Evolutionary conservation across 2,329 filamentous ascomycete species (phyloP).

Genomic region (Alternaria sp.): DNA sequence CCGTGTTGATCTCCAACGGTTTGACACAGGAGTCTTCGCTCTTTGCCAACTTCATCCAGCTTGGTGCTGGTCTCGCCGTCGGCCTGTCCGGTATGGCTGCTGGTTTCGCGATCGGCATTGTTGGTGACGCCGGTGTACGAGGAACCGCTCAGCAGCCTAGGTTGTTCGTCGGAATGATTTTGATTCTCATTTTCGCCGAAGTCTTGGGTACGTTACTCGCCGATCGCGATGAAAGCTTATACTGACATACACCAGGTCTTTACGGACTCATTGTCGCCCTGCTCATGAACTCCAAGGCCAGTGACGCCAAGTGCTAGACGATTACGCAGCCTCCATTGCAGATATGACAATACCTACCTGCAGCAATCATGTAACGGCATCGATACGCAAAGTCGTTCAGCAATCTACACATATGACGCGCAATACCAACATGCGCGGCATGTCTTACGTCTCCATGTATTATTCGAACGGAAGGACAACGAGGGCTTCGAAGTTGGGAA

Average conservation of each 20-base stretch:
- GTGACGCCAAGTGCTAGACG: conserved; percentile 31
- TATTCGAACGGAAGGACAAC: conserved; percentile 23
- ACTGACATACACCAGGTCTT: conserved; percentile 71
- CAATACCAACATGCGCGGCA: conserved; percentile 32
- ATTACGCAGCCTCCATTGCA: conserved; percentile 32
- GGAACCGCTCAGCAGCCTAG: conserved; percentile 85
- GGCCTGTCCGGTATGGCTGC: conserved; percentile 92
- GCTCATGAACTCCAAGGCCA: conserved; percentile 96
- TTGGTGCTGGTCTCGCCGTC: conserved; percentile 62
- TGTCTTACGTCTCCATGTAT: conserved; percentile 51
- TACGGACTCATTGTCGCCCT: conserved; percentile 99
- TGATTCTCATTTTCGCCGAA: conserved; percentile 99
- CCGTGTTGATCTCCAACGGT: conserved; percentile 64
- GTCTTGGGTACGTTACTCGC: conserved; percentile 77
- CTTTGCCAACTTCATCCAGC: conserved; percentile 63
- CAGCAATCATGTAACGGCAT: conserved; percentile 35
- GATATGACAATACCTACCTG: conserved; percentile 41
- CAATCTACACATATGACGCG: conserved; percentile 39
- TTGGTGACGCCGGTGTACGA: conserved; percentile 84
- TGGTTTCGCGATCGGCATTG: conserved; percentile 74
- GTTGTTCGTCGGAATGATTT: conserved; percentile 96
- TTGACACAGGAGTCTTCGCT: conserved; percentile 58
- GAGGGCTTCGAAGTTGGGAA: conserved; percentile 15
- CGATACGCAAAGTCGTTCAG: conserved; percentile 12
- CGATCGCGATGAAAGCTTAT: neutral